Base-by-base conservation (phyloP, 495 filamentous ascomycete genomes). In the Penicillium coffeae region DNA sequence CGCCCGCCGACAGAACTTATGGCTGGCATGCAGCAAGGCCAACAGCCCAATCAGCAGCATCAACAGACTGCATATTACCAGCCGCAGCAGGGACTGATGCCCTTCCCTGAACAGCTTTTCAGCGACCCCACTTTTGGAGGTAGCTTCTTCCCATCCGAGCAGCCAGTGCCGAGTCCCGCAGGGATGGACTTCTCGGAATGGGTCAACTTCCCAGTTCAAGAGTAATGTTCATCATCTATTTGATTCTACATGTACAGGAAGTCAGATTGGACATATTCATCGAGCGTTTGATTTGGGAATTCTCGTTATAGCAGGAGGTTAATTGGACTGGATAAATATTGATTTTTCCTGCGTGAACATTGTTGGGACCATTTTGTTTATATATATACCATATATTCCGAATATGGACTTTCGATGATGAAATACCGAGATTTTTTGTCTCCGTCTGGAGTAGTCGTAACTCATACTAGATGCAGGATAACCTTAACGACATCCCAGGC, bases 151-250 rank as follows among this genome's bases (percentile, higher is more conserved):
- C 67, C 65, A 7, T 61, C 69, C 1, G 67, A 71, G 18, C 70
- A 71, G 45, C 60, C 66, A 25, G 49, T 61, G 44, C 57, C 54
- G 2, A 70, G 59, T 27, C 27, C 69, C 1, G 54, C 48, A 7
- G 66, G 60, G 8, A 68, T 74, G 66, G 69, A 75, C 45, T 73
- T 75, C 42, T 71, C 70, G 0, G 71, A 75, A 38, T 75, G 71
- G 71, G 68, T 75, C 27, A 70, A 71, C 47, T 75, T 66, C 39
- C 53, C 65, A 8, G 43, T 51, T 27, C 25, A 56, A 52, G 56
- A 61, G 47, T 48, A 58, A 70, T 42, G 58, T 60, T 38, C 14
- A 30, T 21, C 14, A 38, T 21, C 30, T 36, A 15, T 20, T 45
- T 16, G 12, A 15, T 8, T 32, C n/a, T 33, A 34, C 10, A 45